Evolutionary conservation across 108 stramenopile genomes (phyloP).

Genomic region (Pinguiococcus pyrenoidosus): DNA sequence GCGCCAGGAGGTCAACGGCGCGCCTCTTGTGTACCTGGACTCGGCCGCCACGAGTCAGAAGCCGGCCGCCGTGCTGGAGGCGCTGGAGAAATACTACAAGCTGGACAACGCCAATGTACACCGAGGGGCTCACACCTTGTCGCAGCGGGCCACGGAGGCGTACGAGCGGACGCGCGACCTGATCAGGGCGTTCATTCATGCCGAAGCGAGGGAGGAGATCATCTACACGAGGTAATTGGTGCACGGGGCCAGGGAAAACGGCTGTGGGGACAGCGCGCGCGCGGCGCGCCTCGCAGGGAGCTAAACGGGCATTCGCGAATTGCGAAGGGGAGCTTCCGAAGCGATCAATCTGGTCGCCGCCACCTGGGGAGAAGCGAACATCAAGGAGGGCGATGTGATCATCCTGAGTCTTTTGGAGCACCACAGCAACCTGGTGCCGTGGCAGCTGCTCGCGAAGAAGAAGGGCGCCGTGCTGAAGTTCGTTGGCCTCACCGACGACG

Average conservation of each 20-base stretch:
- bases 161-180: constrained; percentile 71
- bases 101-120: constrained; percentile 77
- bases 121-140: constrained; percentile 72
- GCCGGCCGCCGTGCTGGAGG: constrained; percentile 61
- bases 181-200: constrained; percentile 52
- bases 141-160: constrained; percentile 63
- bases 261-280: no score
- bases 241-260: no score
- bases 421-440: constrained; percentile 88
- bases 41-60: constrained; percentile 92
- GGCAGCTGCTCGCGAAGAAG: constrained; percentile 66
- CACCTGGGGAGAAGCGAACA: constrained; percentile 36
- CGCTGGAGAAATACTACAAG: constrained; percentile 53
- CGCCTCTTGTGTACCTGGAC: constrained; percentile 71
- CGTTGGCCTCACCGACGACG: constrained; percentile 44
- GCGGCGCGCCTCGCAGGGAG: no score
- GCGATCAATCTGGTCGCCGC: constrained; percentile 75
- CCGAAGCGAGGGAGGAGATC: constrained; percentile 60
- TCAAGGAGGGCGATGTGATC: constrained; percentile 64
- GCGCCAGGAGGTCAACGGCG: constrained; percentile 20
- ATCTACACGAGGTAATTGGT: constrained; percentile 80
- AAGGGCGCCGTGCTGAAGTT: constrained; percentile 52
- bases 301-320: no score
- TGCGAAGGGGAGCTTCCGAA: constrained; percentile 82
- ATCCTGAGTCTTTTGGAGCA: constrained; percentile 79